These are phyloP conservation scores for Aureobasidium sp. DNA, from an alignment of 2,329 filamentous ascomycete species.

Conservation along the genomic window DNA sequence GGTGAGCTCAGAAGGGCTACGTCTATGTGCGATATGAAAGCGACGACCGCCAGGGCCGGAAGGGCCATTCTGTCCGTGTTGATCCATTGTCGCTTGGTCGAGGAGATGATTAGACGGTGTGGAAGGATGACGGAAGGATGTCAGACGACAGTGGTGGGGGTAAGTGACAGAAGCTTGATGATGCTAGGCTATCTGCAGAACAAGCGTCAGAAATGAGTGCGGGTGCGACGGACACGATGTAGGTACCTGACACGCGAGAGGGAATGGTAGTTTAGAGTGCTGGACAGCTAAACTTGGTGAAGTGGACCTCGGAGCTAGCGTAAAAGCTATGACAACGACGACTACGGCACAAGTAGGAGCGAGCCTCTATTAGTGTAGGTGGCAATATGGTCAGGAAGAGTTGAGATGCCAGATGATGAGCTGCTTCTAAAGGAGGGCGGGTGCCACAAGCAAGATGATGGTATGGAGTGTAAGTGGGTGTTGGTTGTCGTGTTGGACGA, in stretches of 20 bases:
- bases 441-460: slow-evolving; percentile 10
- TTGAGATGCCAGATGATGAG: slow-evolving; percentile 15
- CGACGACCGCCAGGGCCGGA: slow-evolving; percentile 75
- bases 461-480: slow-evolving; percentile 4
- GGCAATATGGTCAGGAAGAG: slow-evolving; percentile 13
- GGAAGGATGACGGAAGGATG: slow-evolving; percentile 10
- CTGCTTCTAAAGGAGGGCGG: slow-evolving; percentile 13
- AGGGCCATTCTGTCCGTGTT: slow-evolving; percentile 44
- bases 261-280: background rate
- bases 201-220: slow-evolving; percentile 9
- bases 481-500: slow-evolving; percentile 6
- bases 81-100: slow-evolving; percentile 33
- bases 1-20: slow-evolving; percentile 94
- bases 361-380: slow-evolving; percentile 6
- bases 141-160: slow-evolving; percentile 10
- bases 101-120: background rate
- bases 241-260: slow-evolving; percentile 5
- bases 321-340: slow-evolving; percentile 14
- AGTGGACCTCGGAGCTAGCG: slow-evolving; percentile 13
- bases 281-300: slow-evolving; percentile 11
- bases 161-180: slow-evolving; percentile 7
- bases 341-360: slow-evolving; percentile 5
- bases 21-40: slow-evolving; percentile 93
- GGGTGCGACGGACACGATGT: background rate
- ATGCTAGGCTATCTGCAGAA: slow-evolving; percentile 9